Conservation (phyloP, 2,329 filamentous ascomycete species). For the Claviceps africana region DNA sequence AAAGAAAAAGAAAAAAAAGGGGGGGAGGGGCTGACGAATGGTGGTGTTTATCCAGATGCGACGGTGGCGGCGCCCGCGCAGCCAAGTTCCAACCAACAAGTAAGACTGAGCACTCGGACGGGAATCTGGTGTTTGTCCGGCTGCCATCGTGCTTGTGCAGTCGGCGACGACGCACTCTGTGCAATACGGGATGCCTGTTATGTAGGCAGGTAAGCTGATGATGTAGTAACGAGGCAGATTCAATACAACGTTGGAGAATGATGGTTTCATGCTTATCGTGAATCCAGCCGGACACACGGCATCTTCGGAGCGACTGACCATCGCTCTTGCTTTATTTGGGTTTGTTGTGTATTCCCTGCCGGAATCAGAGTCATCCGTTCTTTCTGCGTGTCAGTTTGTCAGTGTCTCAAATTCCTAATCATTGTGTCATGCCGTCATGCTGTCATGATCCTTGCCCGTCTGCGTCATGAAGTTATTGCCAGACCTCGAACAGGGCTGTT, state of each 20-base stretch:
- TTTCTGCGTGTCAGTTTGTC: not conserved
- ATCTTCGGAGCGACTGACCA: not conserved
- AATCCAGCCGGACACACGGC: not conserved
- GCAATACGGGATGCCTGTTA: not conserved
- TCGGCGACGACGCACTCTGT: not conserved
- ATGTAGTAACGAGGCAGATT: not conserved
- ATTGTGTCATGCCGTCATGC: no score
- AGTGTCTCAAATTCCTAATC: no score
- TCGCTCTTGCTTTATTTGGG: not conserved
- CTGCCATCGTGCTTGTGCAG: not conserved
- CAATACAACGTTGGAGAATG: not conserved
- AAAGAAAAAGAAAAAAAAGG: not conserved
- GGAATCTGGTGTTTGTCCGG: not conserved
- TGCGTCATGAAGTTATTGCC: not conserved
- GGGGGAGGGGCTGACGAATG: conserved; percentile 4
- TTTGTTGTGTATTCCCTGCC: not conserved
- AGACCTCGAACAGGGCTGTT: not conserved
- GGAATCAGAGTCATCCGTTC: not conserved
- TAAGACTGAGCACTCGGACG: not conserved
- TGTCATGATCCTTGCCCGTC: not conserved
- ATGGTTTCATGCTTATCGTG: not conserved
- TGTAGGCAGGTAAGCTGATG: conserved; percentile 1
- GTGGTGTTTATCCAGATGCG: conserved; percentile 8
- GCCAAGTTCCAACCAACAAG: conserved; percentile 3
- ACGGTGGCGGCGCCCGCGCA: conserved; percentile 8